Evolutionary conservation across 2,329 filamentous ascomycete genomes (phyloP).

Genomic region (Colletotrichum spaethianum): DNA sequence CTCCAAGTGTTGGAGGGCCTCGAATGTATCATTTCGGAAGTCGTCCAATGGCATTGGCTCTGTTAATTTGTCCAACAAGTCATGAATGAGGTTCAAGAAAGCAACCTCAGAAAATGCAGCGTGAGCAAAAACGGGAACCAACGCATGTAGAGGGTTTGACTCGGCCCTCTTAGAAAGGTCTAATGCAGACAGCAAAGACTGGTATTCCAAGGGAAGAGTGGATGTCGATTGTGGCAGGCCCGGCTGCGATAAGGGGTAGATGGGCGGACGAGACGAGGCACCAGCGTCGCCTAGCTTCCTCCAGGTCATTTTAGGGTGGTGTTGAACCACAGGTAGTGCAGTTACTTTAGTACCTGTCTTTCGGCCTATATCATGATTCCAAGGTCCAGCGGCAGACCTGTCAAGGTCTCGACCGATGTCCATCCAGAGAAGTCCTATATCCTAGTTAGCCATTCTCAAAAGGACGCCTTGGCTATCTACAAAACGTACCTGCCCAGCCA

Average conservation of each 20-base stretch:
- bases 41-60: not conserved
- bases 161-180: not conserved
- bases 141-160: not conserved
- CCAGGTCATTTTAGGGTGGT: not conserved
- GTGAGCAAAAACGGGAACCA: not conserved
- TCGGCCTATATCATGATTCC: not conserved
- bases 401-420: not conserved
- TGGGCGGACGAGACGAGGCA: not conserved
- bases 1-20: not conserved
- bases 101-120: not conserved
- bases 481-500: too few species aligned
- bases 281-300: not conserved
- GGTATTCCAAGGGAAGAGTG: not conserved
- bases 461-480: too few species aligned
- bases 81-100: not conserved
- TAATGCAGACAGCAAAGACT: not conserved
- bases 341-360: not conserved
- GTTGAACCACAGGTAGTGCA: not conserved
- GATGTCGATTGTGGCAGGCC: too few species aligned
- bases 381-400: too few species aligned
- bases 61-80: not conserved
- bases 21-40: not conserved
- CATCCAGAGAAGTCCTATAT: not conserved
- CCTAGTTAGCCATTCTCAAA: not conserved
- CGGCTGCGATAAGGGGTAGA: too few species aligned